Conservation (phyloP, 2,329 filamentous ascomycete species). For the Colletotrichum sp. region DNA sequence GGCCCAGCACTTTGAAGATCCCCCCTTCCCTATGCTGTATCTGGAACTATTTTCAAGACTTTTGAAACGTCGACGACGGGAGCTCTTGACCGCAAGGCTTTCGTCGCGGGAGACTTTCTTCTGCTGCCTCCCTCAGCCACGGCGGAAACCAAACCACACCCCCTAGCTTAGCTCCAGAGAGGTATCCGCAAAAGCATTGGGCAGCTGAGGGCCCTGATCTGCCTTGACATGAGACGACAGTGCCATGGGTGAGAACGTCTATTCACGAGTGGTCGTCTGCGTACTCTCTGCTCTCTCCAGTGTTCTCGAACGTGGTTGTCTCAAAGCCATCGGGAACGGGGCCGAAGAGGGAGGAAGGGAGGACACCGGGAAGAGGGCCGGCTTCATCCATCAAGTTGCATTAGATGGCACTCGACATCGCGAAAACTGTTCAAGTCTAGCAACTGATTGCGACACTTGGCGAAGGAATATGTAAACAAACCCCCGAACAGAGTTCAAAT, state of each 20-base stretch:
- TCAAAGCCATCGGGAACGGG: neutral
- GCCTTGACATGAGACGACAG: constrained; percentile 15
- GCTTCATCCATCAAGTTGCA: neutral
- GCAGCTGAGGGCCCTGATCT: constrained; percentile 2
- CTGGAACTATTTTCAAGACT: neutral
- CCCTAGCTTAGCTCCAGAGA: neutral
- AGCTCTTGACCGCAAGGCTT: neutral
- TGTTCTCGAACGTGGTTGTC: constrained; percentile 9
- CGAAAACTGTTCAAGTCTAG: neutral
- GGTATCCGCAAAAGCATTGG: constrained; percentile 8
- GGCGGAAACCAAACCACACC: neutral
- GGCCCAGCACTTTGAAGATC: neutral
- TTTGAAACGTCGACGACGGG: constrained; percentile 11
- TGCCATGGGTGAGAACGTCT: neutral
- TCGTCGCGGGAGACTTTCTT: neutral
- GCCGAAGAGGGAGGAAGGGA: neutral
- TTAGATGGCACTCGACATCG: neutral
- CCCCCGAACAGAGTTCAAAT: neutral
- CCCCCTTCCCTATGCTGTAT: neutral
- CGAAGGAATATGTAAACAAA: neutral
- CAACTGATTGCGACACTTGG: neutral
- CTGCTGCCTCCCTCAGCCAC: neutral
- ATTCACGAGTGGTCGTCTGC: neutral
- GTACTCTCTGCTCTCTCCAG: neutral
- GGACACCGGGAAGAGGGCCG: neutral